A percentile compares a stretch with the other conserved stretches of the same genome.
phyloP scores from a whole-genome alignment of 2,329 filamentous ascomycete genomes.

The Fusarium sp. region DNA sequence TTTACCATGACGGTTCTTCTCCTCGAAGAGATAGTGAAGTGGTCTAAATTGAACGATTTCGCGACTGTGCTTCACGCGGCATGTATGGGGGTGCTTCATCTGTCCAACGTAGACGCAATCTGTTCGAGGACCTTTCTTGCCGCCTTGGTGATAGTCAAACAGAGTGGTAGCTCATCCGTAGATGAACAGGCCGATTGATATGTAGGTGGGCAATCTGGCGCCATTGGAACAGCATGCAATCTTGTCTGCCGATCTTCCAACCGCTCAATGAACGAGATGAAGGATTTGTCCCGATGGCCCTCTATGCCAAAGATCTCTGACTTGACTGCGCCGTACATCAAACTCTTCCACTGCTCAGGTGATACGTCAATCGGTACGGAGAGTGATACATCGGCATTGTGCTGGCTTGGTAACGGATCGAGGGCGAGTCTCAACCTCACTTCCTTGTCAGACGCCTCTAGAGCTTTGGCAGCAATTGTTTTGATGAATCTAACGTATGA shows the following conservation, averaged over 20 bases:
- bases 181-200: background rate
- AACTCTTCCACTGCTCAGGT: constrained; percentile 7
- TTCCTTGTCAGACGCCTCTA: background rate
- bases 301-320: constrained; percentile 7
- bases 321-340: constrained; percentile 5
- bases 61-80: no score
- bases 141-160: background rate
- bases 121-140: constrained; percentile 6
- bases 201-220: background rate
- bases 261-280: background rate
- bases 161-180: background rate
- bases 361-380: constrained; percentile 14
- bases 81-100: no score
- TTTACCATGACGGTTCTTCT: background rate
- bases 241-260: constrained; percentile 9
- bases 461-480: background rate
- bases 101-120: background rate
- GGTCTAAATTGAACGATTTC: background rate
- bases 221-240: constrained; percentile 1
- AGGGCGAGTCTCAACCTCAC: background rate
- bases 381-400: background rate
- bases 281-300: background rate
- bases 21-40: background rate
- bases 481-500: constrained; percentile 12
- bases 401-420: background rate